phyloP scores from a whole-genome alignment of 805 yeast species.

The Myxozyma kluyveri region DNA sequence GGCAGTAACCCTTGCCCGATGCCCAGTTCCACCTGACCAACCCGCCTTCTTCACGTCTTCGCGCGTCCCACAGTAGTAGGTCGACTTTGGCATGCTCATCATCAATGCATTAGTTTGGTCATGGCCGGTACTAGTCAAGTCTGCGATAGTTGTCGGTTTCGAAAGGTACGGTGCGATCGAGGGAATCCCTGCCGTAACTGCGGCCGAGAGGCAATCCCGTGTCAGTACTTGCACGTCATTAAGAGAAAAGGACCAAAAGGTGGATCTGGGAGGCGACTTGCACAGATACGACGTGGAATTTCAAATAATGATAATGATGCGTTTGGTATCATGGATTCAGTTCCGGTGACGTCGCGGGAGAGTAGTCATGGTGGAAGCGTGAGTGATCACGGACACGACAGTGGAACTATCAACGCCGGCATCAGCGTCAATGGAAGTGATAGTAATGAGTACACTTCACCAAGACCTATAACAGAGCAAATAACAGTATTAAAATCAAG shows the following conservation, averaged over 20 bases:
- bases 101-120: too few species aligned
- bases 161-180: conserved; percentile 2
- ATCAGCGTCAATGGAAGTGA: too few species aligned
- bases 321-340: neutral
- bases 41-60: too few species aligned
- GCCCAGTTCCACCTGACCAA: too few species aligned
- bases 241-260: neutral
- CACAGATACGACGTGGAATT: neutral
- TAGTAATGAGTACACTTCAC: neutral
- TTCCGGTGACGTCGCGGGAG: neutral
- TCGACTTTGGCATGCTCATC: too few species aligned
- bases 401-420: neutral
- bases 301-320: neutral
- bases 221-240: neutral
- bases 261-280: neutral
- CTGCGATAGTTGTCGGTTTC: conserved; percentile 4
- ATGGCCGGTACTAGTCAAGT: too few species aligned
- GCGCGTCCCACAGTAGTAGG: too few species aligned
- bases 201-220: neutral
- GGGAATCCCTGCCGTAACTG: neutral
- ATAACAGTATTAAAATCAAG: neutral
- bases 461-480: neutral
- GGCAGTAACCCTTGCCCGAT: too few species aligned
- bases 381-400: neutral
- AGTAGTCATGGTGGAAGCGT: neutral